Conservation (phyloP, 2,329 filamentous ascomycete genomes). For the Neonectria hederae region DNA sequence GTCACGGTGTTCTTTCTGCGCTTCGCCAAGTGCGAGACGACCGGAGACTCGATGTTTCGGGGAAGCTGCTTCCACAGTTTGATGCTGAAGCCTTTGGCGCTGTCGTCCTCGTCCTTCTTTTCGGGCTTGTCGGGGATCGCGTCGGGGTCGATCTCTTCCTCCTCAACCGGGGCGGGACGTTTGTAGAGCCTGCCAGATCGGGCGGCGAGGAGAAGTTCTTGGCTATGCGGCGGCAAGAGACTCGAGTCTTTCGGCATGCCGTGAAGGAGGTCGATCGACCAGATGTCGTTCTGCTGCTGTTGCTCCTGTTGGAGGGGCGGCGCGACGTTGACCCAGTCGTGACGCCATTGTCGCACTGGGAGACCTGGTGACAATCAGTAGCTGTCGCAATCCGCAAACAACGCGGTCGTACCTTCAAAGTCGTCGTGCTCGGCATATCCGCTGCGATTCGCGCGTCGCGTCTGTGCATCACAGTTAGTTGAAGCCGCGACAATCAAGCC, state of each 20-base stretch:
- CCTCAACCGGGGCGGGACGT: slow-evolving; percentile 69
- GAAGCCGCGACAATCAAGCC: slow-evolving; percentile 11
- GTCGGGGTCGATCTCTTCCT: slow-evolving; percentile 66
- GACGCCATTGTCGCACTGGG: slow-evolving; percentile 90
- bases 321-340: slow-evolving; percentile 73
- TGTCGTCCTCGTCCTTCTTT: slow-evolving; percentile 71
- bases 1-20: slow-evolving; percentile 70
- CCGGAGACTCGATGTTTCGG: slow-evolving; percentile 64
- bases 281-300: slow-evolving; percentile 70
- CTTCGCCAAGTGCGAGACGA: slow-evolving; percentile 67
- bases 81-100: slow-evolving; percentile 62
- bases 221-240: slow-evolving; percentile 79
- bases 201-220: slow-evolving; percentile 83
- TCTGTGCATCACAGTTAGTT: slow-evolving; percentile 50
- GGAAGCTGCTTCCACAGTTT: slow-evolving; percentile 71
- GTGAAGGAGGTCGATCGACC: slow-evolving; percentile 78
- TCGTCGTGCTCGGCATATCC: slow-evolving; percentile 69
- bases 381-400: slow-evolving; percentile 1
- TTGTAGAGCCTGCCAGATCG: slow-evolving; percentile 82
- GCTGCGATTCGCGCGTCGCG: slow-evolving; percentile 65
- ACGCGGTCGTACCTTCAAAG: slow-evolving; percentile 60
- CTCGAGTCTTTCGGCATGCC: slow-evolving; percentile 88
- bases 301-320: slow-evolving; percentile 73
- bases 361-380: slow-evolving; percentile 67
- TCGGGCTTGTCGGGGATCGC: slow-evolving; percentile 61